phyloP scores from a whole-genome alignment of 768 basidiomycete genomes.

The Suillus subalutaceus region DNA sequence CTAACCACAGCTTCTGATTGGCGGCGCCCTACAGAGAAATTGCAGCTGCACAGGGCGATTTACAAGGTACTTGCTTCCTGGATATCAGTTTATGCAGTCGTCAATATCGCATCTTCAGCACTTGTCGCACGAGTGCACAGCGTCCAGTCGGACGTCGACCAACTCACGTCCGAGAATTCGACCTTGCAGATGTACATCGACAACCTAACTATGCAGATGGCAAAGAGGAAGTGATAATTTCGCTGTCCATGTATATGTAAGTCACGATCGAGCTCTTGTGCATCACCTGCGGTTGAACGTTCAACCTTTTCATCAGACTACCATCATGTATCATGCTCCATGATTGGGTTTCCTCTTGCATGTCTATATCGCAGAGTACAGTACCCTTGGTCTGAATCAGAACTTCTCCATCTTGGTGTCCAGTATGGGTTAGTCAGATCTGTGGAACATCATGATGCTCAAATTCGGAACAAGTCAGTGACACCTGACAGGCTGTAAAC shows the following conservation, averaged over 20 bases:
- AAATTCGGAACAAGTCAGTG: background rate
- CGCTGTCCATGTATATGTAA: background rate
- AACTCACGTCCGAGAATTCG: constrained; percentile 75
- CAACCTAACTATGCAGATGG: constrained; percentile 86
- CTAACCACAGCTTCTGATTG: constrained; percentile 7
- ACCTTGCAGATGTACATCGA: constrained; percentile 90
- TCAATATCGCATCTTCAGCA: constrained; percentile 43
- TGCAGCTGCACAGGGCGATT: constrained; percentile 70
- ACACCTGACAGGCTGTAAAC: background rate
- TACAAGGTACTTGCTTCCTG: constrained; percentile 54
- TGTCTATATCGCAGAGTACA: background rate
- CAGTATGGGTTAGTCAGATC: background rate
- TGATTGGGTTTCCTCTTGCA: background rate
- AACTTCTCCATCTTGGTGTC: background rate
- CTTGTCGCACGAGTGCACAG: constrained; percentile 66
- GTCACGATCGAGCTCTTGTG: background rate
- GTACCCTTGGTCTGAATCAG: background rate
- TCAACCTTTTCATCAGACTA: background rate
- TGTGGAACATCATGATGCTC: background rate
- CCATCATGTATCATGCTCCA: background rate
- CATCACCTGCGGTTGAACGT: too few relatives aligned
- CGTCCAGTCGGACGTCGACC: constrained; percentile 81
- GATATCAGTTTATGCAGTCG: constrained; percentile 1
- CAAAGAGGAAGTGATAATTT: constrained; percentile 61
- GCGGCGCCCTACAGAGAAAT: constrained; percentile 62